Evolutionary conservation across 2,329 filamentous ascomycete species (phyloP), one percentile per base, ranked within the genome.

Genomic region (Colletotrichum eleusines): DNA sequence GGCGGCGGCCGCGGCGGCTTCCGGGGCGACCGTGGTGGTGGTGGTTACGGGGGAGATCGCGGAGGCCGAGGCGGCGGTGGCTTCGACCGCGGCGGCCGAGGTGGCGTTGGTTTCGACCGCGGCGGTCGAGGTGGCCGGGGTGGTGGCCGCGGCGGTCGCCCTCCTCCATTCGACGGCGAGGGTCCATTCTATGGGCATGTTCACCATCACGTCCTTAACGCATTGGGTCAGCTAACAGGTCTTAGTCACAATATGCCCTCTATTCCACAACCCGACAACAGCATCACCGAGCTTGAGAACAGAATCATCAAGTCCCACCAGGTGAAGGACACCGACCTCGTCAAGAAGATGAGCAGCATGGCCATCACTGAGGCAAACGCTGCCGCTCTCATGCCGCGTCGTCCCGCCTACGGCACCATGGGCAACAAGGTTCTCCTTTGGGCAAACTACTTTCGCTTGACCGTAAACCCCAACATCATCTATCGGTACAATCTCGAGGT

Each of bases 401-500:
- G 87, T 2, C 88, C 88, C 26, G 83, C 82, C 1, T 89, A 84
- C 72, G 86, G 87, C 26, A 81, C 76, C 3, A 74, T 73, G 6
- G 88, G 87, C 5, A 76, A 57, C 1, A 54, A 76, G 0, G 82
- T 87, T 2, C 74, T 79, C 1, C 78, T 89, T 0, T 89, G 86
- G 85, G 80, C 86, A 5, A 89, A 90, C 76, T 89, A 86, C 73
- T 89, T 87, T 74, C 78, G 78, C 1, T 68, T 89, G 58, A 75
- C 80, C 8, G 73, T 85, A 9, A 80, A 81, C 50, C 74, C 78
- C 0, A 74, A 79, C 1, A 69, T 73, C 0, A 69, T 88, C 5
- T 84, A 81, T 75, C 84, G 82, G 67, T 89, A 89, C 75, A 80
- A 79, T 3, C 70, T 89, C 12, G 77, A 81, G 1, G 81, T 84